phyloP scores from a whole-genome alignment of 139 green algal species.

The Cymbomonas tetramitiformis region DNA sequence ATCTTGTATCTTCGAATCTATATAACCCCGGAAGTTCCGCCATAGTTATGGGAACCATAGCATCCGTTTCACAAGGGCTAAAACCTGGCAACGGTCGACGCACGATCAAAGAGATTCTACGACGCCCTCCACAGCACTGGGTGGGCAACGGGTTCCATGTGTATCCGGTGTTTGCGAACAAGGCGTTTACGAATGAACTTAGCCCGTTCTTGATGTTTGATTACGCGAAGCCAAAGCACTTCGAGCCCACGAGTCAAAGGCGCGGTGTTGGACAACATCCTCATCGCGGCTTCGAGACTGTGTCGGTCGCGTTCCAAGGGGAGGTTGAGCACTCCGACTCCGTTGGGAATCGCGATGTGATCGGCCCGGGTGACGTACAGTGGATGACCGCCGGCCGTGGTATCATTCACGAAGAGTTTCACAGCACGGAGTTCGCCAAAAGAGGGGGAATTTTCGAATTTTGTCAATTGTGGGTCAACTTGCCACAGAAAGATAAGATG shows the following conservation, averaged over 20 bases:
- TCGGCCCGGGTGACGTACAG: slow-evolving; percentile 27
- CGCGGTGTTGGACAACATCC: slow-evolving; percentile 13
- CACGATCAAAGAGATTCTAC: slow-evolving; percentile 1
- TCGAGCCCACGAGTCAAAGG: not conserved
- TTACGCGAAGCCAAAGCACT: slow-evolving; percentile 15
- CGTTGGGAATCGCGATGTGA: slow-evolving; percentile 18
- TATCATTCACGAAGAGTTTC: slow-evolving; percentile 27
- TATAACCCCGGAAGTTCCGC: no score
- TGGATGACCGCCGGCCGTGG: slow-evolving; percentile 30
- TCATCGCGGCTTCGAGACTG: slow-evolving; percentile 32
- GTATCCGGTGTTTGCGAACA: slow-evolving; percentile 12
- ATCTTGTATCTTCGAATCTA: no score
- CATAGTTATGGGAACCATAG: no score
- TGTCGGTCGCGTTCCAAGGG: slow-evolving; percentile 26
- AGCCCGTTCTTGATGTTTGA: slow-evolving; percentile 18
- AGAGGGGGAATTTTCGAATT: slow-evolving; percentile 15
- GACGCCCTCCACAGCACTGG: not conserved
- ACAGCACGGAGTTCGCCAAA: slow-evolving; percentile 7
- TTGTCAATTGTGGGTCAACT: slow-evolving; percentile 28
- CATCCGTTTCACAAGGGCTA: no score
- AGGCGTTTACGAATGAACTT: slow-evolving; percentile 13
- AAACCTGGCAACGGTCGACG: no score
- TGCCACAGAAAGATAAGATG: slow-evolving; percentile 27
- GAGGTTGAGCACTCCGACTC: slow-evolving; percentile 21
- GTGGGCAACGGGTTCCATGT: slow-evolving; percentile 19